Evolutionary conservation across 441 rosid genomes (phyloP), one percentile per base, ranked within the genome.

Genomic region (Erysimum pusillum): DNA sequence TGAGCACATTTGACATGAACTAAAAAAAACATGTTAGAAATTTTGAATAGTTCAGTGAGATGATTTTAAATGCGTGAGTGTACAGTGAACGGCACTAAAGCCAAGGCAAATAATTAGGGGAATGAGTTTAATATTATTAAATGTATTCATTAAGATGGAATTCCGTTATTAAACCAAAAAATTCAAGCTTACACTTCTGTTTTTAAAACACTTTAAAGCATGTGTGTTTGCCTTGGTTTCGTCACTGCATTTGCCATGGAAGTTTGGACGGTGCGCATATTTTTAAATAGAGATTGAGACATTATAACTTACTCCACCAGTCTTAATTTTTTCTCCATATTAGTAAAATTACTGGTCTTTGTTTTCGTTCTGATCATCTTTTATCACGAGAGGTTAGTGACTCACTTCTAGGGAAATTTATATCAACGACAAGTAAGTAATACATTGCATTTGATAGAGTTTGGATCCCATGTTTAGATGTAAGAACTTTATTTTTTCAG

Each of bases 211-310:
- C 62, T 31, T 12, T n/a, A 28, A 28, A 58, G 76, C 80, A 77
- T 77, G 80, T 77, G 72, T 64, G 39, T 70, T 63, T 38, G 58
- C 80, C 70, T 77, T 71, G 80, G 73, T 71, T 71, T 77, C 56
- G 4, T 56, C 80, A 76, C 42, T 71, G 18, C 39, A 76, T 56
- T 76, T 36, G 67, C 65, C 76, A 69, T 70, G 53, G 61, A 25
- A 76, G 67, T 76, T 70, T 63, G 76, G 80, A 38, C 61, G 36
- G 76, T 70, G 80, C 13, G 6, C 63, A 60, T 15, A 41, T 59
- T 58, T 66, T 5, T 2, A 39, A 18, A 32, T 17, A 49, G 25
- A 61, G 17, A 32, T 42, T 41, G 4, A 18, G 6, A 11, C 74
- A 51, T 52, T 69, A n/a, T n/a, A 52, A 22, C 34, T 8, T 52